Conservation (phyloP, 768 basidiomycete genomes). For the Xerocomus potaroensis region DNA sequence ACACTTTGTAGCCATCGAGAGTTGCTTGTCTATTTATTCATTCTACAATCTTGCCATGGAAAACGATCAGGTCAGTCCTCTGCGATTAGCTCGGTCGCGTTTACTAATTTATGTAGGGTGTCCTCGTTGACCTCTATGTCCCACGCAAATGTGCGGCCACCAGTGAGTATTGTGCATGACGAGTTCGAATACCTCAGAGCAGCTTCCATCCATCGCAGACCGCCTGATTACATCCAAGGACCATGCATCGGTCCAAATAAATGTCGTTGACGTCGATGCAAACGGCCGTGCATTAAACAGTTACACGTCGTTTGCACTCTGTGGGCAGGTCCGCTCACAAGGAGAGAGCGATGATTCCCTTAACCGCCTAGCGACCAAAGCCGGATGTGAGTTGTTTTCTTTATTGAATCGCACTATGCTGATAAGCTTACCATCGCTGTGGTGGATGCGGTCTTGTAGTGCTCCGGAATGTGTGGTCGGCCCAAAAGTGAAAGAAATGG, state of each 20-base stretch:
- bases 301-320: conserved; percentile 90
- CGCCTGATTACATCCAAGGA: conserved; percentile 99
- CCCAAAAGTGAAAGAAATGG: too few relatives aligned
- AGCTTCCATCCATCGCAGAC: conserved; percentile 50
- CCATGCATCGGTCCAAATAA: conserved; percentile 97
- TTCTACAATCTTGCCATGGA: conserved; percentile 55
- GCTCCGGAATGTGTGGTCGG: conserved; percentile 94
- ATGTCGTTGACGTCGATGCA: conserved; percentile 90
- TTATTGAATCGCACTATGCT: not conserved
- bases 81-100: conserved; percentile 1
- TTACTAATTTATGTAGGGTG: conserved; percentile 75
- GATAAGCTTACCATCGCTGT: conserved; percentile 1
- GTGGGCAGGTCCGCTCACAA: conserved; percentile 88
- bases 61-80: conserved; percentile 76
- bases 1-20: conserved; percentile 2
- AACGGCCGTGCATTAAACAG: conserved; percentile 75
- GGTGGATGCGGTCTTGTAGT: conserved; percentile 44
- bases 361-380: conserved; percentile 93
- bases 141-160: conserved; percentile 99
- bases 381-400: conserved; percentile 70
- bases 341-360: conserved; percentile 96
- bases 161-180: conserved; percentile 52
- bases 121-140: conserved; percentile 99
- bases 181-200: too few relatives aligned
- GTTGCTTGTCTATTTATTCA: not conserved